phyloP scores from a whole-genome alignment of 2,329 filamentous ascomycete genomes.

The Fusarium sp. region DNA sequence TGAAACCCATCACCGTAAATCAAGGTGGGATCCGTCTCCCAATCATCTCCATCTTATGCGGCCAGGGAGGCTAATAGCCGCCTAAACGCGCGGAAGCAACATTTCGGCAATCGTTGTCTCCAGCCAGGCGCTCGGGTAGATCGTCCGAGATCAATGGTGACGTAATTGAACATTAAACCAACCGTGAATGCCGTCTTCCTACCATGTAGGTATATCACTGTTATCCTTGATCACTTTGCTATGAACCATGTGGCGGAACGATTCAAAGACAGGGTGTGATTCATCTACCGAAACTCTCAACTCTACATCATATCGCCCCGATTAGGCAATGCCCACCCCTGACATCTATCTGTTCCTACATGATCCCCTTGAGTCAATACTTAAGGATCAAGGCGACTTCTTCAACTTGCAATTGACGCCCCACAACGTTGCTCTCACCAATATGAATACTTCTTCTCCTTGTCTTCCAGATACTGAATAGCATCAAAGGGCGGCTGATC shows the following conservation, averaged over 20 bases:
- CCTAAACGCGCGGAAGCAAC: slow-evolving; percentile 3
- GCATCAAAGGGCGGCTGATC: slow-evolving; percentile 11
- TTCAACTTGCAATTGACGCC: neutral
- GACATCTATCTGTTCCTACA: neutral
- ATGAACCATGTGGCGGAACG: neutral
- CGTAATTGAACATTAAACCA: neutral
- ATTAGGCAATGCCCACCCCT: neutral
- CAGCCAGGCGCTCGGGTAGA: slow-evolving; percentile 49
- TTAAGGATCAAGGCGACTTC: too few relatives aligned
- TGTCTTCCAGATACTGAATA: slow-evolving; percentile 8
- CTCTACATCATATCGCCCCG: neutral
- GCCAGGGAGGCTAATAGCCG: neutral
- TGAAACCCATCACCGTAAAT: neutral
- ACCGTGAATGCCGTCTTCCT: neutral
- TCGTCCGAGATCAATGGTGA: slow-evolving; percentile 42
- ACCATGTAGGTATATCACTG: neutral
- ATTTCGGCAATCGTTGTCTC: neutral
- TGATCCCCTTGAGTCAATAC: neutral
- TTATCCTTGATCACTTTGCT: neutral
- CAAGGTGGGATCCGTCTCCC: neutral
- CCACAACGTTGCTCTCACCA: slow-evolving; percentile 28
- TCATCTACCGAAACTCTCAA: neutral
- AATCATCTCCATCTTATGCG: neutral
- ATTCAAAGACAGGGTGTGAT: neutral
- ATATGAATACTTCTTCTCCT: slow-evolving; percentile 12